Conservation (phyloP, 805 yeast species). For the Yarrowia yakushimensis region DNA sequence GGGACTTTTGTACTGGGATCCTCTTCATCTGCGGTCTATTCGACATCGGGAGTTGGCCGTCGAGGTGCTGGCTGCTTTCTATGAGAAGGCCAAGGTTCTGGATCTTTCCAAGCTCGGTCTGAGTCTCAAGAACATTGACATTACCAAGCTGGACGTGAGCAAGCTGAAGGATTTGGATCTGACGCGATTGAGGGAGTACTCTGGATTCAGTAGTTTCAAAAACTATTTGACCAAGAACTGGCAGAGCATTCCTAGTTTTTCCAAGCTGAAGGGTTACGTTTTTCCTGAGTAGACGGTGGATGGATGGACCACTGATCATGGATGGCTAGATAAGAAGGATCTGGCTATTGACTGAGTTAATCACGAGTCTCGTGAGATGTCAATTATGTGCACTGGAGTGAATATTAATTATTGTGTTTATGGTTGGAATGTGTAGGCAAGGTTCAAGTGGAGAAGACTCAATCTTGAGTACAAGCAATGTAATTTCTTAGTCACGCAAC, state of each 20-base stretch:
- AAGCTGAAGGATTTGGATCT: constrained; percentile 15
- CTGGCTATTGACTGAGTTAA: too few relatives aligned
- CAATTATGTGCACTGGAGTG: too few relatives aligned
- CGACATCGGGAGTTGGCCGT: constrained; percentile 12
- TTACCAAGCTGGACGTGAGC: not conserved
- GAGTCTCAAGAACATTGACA: not conserved
- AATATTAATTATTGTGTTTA: too few relatives aligned
- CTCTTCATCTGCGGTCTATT: not conserved
- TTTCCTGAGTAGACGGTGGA: not conserved
- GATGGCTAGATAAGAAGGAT: too few relatives aligned
- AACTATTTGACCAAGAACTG: constrained; percentile 6
- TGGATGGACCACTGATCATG: not conserved
- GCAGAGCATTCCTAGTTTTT: constrained; percentile 18
- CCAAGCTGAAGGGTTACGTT: constrained; percentile 11
- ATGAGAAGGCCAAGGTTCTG: constrained; percentile 5
- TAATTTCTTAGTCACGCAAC: too few relatives aligned
- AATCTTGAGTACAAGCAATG: too few relatives aligned
- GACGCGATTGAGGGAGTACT: not conserved
- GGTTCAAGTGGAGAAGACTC: too few relatives aligned
- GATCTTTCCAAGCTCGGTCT: constrained; percentile 11
- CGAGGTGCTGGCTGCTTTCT: not conserved
- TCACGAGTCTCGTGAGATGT: too few relatives aligned
- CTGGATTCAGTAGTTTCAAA: constrained; percentile 3
- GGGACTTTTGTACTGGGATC: constrained; percentile 23
- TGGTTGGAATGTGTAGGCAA: too few relatives aligned